phyloP scores from a whole-genome alignment of 169 alveolate species.

The Plasmodium malariae region DNA sequence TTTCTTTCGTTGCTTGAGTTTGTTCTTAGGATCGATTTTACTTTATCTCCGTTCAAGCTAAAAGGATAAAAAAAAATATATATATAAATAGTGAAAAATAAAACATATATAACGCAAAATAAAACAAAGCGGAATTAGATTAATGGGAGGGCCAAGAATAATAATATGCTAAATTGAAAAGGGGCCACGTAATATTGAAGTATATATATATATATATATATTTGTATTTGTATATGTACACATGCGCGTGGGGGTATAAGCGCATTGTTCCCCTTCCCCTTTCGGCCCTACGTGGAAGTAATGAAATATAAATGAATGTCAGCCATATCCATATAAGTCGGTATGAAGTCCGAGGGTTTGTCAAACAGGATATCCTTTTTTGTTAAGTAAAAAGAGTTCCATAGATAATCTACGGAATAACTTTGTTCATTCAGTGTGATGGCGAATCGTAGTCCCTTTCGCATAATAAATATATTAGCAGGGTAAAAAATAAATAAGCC shows the following conservation, averaged over 20 bases:
- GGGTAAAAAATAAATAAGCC: slow-evolving; percentile 74
- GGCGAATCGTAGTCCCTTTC: slow-evolving; percentile 62
- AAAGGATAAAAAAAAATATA: not conserved
- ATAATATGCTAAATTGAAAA: too few species aligned
- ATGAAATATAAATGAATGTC: slow-evolving; percentile 56
- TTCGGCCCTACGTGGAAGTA: slow-evolving; percentile 18
- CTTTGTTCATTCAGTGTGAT: slow-evolving; percentile 59
- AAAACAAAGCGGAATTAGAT: not conserved
- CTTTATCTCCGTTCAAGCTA: slow-evolving; percentile 24
- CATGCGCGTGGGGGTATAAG: not conserved
- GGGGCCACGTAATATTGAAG: not conserved
- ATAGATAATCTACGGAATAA: slow-evolving; percentile 69
- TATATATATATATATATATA: not conserved
- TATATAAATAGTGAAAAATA: not conserved
- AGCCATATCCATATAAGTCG: slow-evolving; percentile 41
- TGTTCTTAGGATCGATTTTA: slow-evolving; percentile 58
- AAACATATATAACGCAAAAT: not conserved
- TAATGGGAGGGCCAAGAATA: too few species aligned
- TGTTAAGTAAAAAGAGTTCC: slow-evolving; percentile 64
- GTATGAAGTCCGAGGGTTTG: slow-evolving; percentile 40
- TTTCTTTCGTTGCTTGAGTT: slow-evolving; percentile 40
- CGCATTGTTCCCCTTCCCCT: not conserved
- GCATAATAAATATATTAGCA: slow-evolving; percentile 53
- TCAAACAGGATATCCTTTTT: slow-evolving; percentile 59
- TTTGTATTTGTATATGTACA: not conserved